Conservation (phyloP, 805 yeast genomes). For the Sugiyamaella chiloensis region DNA sequence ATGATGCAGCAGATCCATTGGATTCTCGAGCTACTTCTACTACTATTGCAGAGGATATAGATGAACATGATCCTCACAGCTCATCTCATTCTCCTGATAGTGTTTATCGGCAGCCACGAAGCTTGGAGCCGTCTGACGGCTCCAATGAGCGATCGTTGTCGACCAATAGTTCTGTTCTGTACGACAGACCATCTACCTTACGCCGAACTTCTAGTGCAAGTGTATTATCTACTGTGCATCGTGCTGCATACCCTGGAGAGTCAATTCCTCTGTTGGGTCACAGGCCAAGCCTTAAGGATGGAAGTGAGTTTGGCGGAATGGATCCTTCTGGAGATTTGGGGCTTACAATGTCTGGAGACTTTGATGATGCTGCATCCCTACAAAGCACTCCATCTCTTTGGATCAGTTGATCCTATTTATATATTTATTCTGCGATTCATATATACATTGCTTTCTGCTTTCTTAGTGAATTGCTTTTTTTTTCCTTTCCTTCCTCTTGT, state of each 20-base stretch:
- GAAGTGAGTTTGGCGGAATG: slow-evolving; percentile 16
- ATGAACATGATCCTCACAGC: not conserved
- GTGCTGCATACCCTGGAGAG: slow-evolving; percentile 10
- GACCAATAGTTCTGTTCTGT: not conserved
- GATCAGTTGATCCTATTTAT: slow-evolving; percentile 18
- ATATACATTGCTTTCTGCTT: not conserved
- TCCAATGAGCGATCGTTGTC: slow-evolving; percentile 1
- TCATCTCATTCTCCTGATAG: not conserved
- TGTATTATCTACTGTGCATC: slow-evolving; percentile 2
- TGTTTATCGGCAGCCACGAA: not conserved
- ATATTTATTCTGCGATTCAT: slow-evolving; percentile 3
- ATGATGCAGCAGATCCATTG: slow-evolving; percentile 13
- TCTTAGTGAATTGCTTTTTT: not conserved
- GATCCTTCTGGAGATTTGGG: slow-evolving; percentile 23
- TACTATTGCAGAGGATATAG: not conserved
- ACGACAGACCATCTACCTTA: not conserved
- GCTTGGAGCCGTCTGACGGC: not conserved
- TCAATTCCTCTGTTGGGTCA: slow-evolving; percentile 16
- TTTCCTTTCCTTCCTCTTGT: no score
- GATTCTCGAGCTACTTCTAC: slow-evolving; percentile 1
- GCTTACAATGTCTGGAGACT: slow-evolving; percentile 14
- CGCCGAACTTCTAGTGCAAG: slow-evolving; percentile 11
- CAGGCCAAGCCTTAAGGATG: slow-evolving; percentile 14
- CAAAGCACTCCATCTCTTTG: slow-evolving; percentile 23
- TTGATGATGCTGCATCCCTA: slow-evolving; percentile 22